Percentiles rank a stretch among this genome's conserved stretches.
Conservation (phyloP, 495 filamentous ascomycete genomes). For the Astrothelium subdiscretum region DNA sequence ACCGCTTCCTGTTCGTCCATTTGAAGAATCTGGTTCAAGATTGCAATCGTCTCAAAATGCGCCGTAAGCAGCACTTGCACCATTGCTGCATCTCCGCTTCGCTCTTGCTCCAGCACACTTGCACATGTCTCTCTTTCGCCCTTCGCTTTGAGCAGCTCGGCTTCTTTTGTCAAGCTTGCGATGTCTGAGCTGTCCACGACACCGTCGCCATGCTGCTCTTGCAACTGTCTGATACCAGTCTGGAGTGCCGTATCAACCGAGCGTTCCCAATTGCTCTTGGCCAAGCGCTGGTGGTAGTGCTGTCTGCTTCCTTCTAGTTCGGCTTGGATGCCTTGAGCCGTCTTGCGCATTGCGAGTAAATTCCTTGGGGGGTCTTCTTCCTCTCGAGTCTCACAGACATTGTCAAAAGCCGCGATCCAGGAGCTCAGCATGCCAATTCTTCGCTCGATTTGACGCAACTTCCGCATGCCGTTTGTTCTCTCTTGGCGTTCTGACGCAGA, state of each 20-base stretch:
- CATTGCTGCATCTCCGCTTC: slow-evolving; percentile 59
- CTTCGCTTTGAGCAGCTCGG: slow-evolving; percentile 67
- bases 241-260: slow-evolving; percentile 77
- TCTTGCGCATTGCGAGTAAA: slow-evolving; percentile 68
- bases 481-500: slow-evolving; percentile 68
- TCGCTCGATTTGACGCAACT: slow-evolving; percentile 69
- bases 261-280: slow-evolving; percentile 74
- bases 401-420: slow-evolving; percentile 90
- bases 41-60: slow-evolving; percentile 81
- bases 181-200: slow-evolving; percentile 56
- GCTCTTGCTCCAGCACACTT: slow-evolving; percentile 75
- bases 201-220: slow-evolving; percentile 49
- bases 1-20: slow-evolving; percentile 78
- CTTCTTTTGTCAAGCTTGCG: slow-evolving; percentile 63
- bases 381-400: slow-evolving; percentile 59
- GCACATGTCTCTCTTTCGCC: slow-evolving; percentile 72
- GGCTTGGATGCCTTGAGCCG: slow-evolving; percentile 71
- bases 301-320: slow-evolving; percentile 84
- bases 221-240: slow-evolving; percentile 67
- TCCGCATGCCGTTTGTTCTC: slow-evolving; percentile 67
- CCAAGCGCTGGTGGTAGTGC: slow-evolving; percentile 73
- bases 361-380: slow-evolving; percentile 53
- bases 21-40: slow-evolving; percentile 64
- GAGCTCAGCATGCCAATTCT: slow-evolving; percentile 71
- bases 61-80: slow-evolving; percentile 75